Evolutionary conservation across 257 asterid species (phyloP).

Genomic region (Ilex aquifolium): DNA sequence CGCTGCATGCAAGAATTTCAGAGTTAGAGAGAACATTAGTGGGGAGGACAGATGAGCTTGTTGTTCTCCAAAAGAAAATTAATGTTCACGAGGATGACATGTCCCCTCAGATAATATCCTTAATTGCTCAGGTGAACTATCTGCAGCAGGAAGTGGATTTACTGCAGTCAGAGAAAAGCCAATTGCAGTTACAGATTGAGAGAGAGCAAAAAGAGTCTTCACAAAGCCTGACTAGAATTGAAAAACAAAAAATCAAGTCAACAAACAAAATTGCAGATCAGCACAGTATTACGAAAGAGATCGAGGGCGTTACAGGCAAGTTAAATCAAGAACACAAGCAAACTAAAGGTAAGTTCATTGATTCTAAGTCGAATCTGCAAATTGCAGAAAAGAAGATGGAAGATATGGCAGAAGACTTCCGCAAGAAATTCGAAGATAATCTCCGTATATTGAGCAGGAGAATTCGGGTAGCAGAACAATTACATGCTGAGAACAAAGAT

Average conservation of each 20-base stretch:
- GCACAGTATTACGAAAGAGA: conserved; percentile 12
- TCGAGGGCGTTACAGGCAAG: conserved; percentile 10
- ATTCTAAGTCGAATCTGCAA: conserved; percentile 34
- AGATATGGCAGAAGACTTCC: conserved; percentile 58
- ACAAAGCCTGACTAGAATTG: conserved; percentile 20
- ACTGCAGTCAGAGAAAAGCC: conserved; percentile 18
- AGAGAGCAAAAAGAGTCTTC: conserved; percentile 25
- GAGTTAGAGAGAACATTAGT: conserved; percentile 28
- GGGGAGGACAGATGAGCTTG: conserved; percentile 32
- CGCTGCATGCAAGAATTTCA: conserved; percentile 24
- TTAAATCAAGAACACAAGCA: conserved; percentile 26
- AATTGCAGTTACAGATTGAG: conserved; percentile 22
- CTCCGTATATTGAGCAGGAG: conserved; percentile 66
- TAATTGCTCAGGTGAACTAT: conserved; percentile 7
- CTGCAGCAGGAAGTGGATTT: conserved; percentile 24
- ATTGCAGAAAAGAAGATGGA: conserved; percentile 51
- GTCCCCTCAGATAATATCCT: conserved; percentile 10
- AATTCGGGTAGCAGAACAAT: conserved; percentile 78
- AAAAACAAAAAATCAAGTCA: conserved; percentile 35
- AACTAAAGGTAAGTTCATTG: conserved; percentile 5
- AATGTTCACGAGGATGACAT: conserved; percentile 15
- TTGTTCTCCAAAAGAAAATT: conserved; percentile 5
- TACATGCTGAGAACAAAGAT: conserved; percentile 69
- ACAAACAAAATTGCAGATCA: conserved; percentile 30
- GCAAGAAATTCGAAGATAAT: conserved; percentile 62